phyloP scores from a whole-genome alignment of 805 yeast species.

The Monosporozyma yasuniensis region DNA sequence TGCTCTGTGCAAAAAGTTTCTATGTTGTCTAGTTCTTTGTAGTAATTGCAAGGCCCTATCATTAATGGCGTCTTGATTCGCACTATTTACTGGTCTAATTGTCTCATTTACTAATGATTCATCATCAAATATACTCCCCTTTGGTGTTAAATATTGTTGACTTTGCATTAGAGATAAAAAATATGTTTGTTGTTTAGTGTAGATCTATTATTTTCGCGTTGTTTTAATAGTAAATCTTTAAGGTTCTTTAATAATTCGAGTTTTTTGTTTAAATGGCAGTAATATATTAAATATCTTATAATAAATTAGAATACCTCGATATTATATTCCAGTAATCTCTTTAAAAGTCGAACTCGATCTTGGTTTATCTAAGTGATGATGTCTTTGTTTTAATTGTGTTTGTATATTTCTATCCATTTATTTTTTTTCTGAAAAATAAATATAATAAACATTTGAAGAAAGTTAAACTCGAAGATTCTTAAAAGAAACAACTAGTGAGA shows the following conservation, averaged over 20 bases:
- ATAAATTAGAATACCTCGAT: too few species aligned
- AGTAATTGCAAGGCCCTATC: conserved; percentile 24
- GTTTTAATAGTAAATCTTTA: neutral
- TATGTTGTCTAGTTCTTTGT: conserved; percentile 25
- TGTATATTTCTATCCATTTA: neutral
- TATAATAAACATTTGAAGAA: neutral
- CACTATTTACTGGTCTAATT: conserved; percentile 11
- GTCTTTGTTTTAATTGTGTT: neutral
- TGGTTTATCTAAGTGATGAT: neutral
- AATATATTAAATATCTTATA: too few species aligned
- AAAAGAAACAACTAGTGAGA: neutral
- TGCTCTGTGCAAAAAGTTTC: conserved; percentile 13
- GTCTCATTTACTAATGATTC: neutral
- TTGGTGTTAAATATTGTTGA: conserved; percentile 2
- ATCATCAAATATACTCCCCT: neutral
- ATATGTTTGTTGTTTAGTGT: neutral
- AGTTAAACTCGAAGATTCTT: neutral
- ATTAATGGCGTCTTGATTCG: conserved; percentile 22
- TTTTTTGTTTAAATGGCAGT: too few species aligned
- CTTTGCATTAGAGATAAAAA: conserved; percentile 2
- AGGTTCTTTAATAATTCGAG: too few species aligned
- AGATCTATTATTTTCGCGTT: neutral
- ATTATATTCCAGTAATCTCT: too few species aligned
- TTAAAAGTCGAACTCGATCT: too few species aligned
- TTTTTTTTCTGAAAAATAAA: neutral